Evolutionary conservation across 148 eudicot species (phyloP), one percentile per base, ranked within the genome.

Genomic region (Vaccinium macrocarpon): DNA sequence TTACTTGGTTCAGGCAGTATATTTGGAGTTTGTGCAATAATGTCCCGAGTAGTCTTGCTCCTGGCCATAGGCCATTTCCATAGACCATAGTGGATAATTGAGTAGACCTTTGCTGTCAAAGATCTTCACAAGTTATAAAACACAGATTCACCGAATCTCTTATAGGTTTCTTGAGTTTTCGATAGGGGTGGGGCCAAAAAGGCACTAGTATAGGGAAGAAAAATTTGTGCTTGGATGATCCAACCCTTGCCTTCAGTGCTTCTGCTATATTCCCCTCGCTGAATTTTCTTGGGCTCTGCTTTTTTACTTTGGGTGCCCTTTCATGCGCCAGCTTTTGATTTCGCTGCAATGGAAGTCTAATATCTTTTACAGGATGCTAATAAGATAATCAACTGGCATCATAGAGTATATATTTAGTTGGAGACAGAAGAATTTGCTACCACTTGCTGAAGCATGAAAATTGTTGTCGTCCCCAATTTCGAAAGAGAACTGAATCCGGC

Each of bases 351-450:
- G 25, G 21, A 52, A 52, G 42, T 50, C 21, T 8, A 49, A 76
- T 21, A n/a, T 48, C 35, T 23, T 76, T 57, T 18, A 8, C 25
- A 8, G 6, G 8, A 49, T 23, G n/a, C 3, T 25, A 52, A 14
- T 51, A 78, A 52, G 80, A 78, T 23, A 52, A 52, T 25, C 38
- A 76, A 78, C 81, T 15, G 27, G 61, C 42, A 51, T 21, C 81
- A 27, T 49, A 49, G 56, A 78, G 46, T 6, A 53, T 10, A 52
- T 14, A 8, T 4, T 25, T 13, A 51, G 80, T 23, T 23, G 10
- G 57, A 78, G 61, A 18, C 4, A 13, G 11, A 78, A 18, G 81
- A 23, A 52, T 78, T 78, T 51, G 21, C 8, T 8, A 27, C n/a
- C 61, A 52, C n/a, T 52, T 53, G 81, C 42, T 25, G n/a, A 51